Conservation (phyloP, 75 land plant genomes). For the Cupressus sempervirens region DNA sequence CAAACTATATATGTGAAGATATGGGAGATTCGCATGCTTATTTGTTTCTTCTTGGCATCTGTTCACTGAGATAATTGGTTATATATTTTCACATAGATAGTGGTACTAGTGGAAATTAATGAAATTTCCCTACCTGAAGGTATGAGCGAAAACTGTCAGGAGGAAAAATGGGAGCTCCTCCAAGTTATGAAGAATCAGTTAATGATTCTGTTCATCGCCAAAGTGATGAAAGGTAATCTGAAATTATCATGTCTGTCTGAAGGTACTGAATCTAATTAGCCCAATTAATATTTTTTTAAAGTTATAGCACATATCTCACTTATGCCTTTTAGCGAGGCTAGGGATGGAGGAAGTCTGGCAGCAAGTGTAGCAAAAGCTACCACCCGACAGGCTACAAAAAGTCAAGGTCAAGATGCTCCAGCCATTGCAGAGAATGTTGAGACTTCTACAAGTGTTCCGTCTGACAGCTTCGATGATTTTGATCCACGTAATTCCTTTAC, state of each 20-base stretch:
- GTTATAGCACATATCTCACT: background rate
- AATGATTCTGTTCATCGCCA: slow-evolving; percentile 33
- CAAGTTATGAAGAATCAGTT: slow-evolving; percentile 83
- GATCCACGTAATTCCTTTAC: slow-evolving; percentile 77
- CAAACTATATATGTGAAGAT: background rate
- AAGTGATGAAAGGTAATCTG: slow-evolving; percentile 48
- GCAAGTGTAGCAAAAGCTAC: slow-evolving; percentile 52
- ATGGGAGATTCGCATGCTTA: background rate
- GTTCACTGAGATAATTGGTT: background rate
- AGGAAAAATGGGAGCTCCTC: slow-evolving; percentile 60
- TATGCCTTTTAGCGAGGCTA: slow-evolving; percentile 9
- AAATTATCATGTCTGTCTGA: background rate
- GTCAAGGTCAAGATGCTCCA: slow-evolving; percentile 15
- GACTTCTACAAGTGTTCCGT: slow-evolving; percentile 22
- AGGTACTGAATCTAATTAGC: background rate
- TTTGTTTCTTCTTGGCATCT: background rate
- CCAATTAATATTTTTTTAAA: background rate
- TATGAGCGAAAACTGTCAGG: slow-evolving; percentile 55
- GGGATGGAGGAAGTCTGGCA: slow-evolving; percentile 45
- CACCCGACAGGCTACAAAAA: slow-evolving; percentile 19
- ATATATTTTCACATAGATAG: background rate
- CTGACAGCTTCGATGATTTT: slow-evolving; percentile 74
- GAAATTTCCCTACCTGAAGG: background rate
- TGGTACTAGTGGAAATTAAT: background rate
- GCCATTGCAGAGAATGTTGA: slow-evolving; percentile 14